Base-by-base conservation (phyloP, 2,329 filamentous ascomycete genomes). In the Fusarium staphyleae region DNA sequence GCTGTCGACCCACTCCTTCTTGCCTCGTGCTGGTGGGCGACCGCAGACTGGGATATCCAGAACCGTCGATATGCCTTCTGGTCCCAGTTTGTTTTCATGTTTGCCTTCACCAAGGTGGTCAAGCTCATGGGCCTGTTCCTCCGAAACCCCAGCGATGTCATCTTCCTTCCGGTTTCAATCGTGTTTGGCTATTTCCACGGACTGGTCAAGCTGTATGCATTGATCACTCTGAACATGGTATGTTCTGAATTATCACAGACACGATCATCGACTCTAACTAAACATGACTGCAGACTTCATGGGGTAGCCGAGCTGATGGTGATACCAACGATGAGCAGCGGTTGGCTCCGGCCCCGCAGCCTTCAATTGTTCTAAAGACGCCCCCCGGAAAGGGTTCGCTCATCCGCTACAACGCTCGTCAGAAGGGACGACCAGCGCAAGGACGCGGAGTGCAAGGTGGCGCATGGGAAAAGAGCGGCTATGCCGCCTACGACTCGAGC, bases 151-250 rank as follows among this genome's bases (percentile, higher is more conserved):
- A 83, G 83, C 64, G 93, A 97, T 71, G 76, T 96, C 59, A 70
- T 90, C 34, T 89, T 90, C 69, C 79, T 96, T 43, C 91, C 91
- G 1, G 80, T 93, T n/a, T 96, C 92, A 32, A 86, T 97, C 66
- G 58, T 91, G 12, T 98, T 97, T 75, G 93, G 93, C 43, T 97
- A 95, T 75, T 89, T 96, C 67, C 93, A 98, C 72, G 91, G 93
- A 56, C 74, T 92, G 57, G 93, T 98, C 80, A 97, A 97, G 80
- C 80, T 96, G 59, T 93, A 93, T 69, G 92, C 93, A 33, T 81
- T 93, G 57, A 80, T 88, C 63, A 96, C 93, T 52, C 84, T 93
- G 65, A 87, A 89, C 70, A 88, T 90, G 85, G 91, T 96, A 83
- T 75, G 87, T 68, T 62, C 65, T 53, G 36, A 18, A 24, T 50